Evolutionary conservation across 768 basidiomycete genomes (phyloP).

Genomic region (Leccinum subtestaceum): DNA sequence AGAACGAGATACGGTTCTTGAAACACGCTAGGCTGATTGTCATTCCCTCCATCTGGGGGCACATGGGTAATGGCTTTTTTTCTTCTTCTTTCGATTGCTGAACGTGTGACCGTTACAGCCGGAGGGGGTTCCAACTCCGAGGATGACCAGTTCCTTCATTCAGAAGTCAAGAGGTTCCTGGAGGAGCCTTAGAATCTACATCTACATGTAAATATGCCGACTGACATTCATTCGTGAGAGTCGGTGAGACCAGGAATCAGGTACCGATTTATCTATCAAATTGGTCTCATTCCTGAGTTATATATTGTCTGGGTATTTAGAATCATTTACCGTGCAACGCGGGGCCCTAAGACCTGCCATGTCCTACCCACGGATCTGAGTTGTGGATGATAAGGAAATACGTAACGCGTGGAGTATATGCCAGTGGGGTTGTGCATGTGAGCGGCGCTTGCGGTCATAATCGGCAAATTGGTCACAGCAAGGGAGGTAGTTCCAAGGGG

Average conservation of each 20-base stretch:
- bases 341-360: not conserved
- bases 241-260: not conserved
- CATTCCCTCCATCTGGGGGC: slow-evolving; percentile 57
- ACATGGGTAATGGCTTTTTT: slow-evolving; percentile 39
- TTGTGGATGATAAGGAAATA: not conserved
- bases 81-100: not conserved
- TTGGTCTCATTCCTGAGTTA: not conserved
- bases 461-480: not conserved
- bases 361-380: not conserved
- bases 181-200: slow-evolving; percentile 27
- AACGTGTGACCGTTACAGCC: slow-evolving; percentile 28
- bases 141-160: slow-evolving; percentile 43
- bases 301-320: not conserved
- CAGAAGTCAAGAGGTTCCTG: slow-evolving; percentile 45
- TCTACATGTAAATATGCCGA: slow-evolving; percentile 1
- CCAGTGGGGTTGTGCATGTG: not conserved
- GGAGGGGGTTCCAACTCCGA: slow-evolving; percentile 41
- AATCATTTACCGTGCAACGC: not conserved
- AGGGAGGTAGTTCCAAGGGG: not conserved
- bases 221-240: not conserved
- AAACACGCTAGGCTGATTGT: slow-evolving; percentile 44
- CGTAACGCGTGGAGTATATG: not conserved
- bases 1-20: slow-evolving; percentile 43
- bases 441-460: not conserved
- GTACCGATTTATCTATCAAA: not conserved